These are phyloP conservation scores for Hibiscus mutabilis DNA, from an alignment of 345 rosid genomes.

Conservation along the genomic window DNA sequence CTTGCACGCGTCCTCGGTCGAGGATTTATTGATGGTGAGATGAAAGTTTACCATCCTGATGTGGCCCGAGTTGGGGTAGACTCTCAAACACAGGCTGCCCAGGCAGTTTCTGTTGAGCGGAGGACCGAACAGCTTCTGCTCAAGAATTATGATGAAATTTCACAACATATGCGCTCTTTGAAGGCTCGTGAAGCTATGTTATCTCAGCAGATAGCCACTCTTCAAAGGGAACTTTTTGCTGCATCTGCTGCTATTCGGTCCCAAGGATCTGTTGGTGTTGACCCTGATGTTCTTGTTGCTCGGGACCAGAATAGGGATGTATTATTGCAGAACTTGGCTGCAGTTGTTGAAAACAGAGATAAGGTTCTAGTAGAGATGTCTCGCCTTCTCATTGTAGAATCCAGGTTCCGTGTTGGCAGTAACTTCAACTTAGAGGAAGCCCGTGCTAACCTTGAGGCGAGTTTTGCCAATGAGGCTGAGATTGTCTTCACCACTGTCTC, in stretches of 20 bases:
- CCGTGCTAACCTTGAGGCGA: slow-evolving; percentile 93
- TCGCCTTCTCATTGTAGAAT: slow-evolving; percentile 81
- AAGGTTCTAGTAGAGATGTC: slow-evolving; percentile 96
- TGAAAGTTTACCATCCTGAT: slow-evolving; percentile 95
- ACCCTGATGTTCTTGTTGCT: slow-evolving; percentile 85
- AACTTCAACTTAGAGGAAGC: slow-evolving; percentile 95
- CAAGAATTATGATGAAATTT: slow-evolving; percentile 76
- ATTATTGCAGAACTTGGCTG: slow-evolving; percentile 84
- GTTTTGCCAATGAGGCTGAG: slow-evolving; percentile 99
- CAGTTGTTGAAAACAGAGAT: slow-evolving; percentile 88
- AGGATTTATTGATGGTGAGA: slow-evolving; percentile 98
- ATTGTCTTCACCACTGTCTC: slow-evolving; percentile 98
- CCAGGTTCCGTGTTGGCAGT: slow-evolving; percentile 65
- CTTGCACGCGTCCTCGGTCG: slow-evolving; percentile 95
- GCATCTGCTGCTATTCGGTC: slow-evolving; percentile 75
- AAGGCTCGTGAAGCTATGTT: slow-evolving; percentile 70
- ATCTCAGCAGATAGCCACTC: slow-evolving; percentile 70
- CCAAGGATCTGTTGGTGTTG: slow-evolving; percentile 97
- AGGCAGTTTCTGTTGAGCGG: slow-evolving; percentile 97
- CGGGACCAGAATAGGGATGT: slow-evolving; percentile 86
- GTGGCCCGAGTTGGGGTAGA: slow-evolving; percentile 99
- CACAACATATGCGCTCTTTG: slow-evolving; percentile 75
- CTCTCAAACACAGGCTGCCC: slow-evolving; percentile 96
- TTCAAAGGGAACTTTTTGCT: slow-evolving; percentile 66
- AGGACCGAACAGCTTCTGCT: slow-evolving; percentile 83